Evolutionary conservation across 805 yeast genomes (phyloP).

Genomic region (Ogataea nonfermentans): DNA sequence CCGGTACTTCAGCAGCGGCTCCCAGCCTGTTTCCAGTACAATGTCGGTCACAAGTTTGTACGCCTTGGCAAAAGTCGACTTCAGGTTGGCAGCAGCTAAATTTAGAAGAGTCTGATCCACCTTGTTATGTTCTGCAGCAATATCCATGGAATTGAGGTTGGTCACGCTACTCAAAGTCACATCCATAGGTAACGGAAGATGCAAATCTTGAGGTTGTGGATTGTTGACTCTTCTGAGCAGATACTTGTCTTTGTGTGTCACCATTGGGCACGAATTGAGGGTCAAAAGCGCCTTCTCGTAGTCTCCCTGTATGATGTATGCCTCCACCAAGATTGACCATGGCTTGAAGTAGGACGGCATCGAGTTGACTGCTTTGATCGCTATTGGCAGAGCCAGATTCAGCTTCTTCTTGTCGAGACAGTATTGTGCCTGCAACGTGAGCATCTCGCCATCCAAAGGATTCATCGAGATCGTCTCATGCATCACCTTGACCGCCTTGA

Average conservation of each 20-base stretch:
- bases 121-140: slow-evolving; percentile 61
- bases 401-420: slow-evolving; percentile 50
- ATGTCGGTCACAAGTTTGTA: slow-evolving; percentile 64
- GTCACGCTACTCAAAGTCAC: slow-evolving; percentile 70
- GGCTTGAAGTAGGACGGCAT: slow-evolving; percentile 75
- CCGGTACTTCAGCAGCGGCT: slow-evolving; percentile 54
- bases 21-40: slow-evolving; percentile 74
- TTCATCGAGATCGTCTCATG: slow-evolving; percentile 47
- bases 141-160: slow-evolving; percentile 61
- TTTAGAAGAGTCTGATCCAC: slow-evolving; percentile 61
- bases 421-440: slow-evolving; percentile 57
- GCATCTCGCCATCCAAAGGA: slow-evolving; percentile 54
- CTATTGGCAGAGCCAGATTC: slow-evolving; percentile 58
- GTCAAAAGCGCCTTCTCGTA: slow-evolving; percentile 71
- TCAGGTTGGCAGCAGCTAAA: slow-evolving; percentile 68
- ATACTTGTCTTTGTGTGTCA: slow-evolving; percentile 66
- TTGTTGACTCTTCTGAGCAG: slow-evolving; percentile 59
- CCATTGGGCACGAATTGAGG: slow-evolving; percentile 80
- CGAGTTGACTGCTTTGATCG: slow-evolving; percentile 63
- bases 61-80: slow-evolving; percentile 53
- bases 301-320: slow-evolving; percentile 61
- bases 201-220: slow-evolving; percentile 53
- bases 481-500: slow-evolving; percentile 52
- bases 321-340: slow-evolving; percentile 67
- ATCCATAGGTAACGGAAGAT: slow-evolving; percentile 74